Evolutionary conservation across 805 yeast genomes (phyloP).

Genomic region (Candida odintsovae): DNA sequence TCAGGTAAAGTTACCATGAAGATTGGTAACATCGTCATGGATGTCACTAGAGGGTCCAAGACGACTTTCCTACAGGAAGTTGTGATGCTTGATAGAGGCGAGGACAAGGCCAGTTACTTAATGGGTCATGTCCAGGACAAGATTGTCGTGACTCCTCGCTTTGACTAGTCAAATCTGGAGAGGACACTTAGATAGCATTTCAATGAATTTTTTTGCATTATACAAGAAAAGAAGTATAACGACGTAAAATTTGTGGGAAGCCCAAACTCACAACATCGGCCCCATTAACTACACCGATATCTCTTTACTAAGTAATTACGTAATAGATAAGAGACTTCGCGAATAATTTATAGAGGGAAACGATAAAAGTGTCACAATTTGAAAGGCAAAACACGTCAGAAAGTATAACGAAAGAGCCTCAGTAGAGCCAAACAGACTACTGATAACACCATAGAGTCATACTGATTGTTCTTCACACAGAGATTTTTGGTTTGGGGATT

Average conservation of each 20-base stretch:
- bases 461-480: too few species aligned
- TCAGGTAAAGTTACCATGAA: conserved; percentile 78
- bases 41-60: conserved; percentile 66
- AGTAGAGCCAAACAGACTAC: too few species aligned
- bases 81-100: conserved; percentile 40
- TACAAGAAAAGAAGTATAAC: too few species aligned
- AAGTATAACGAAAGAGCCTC: too few species aligned
- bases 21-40: conserved; percentile 64
- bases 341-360: background rate
- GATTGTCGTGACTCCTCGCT: conserved; percentile 53
- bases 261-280: too few species aligned
- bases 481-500: too few species aligned
- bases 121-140: conserved; percentile 54
- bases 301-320: too few species aligned
- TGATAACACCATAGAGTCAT: too few species aligned
- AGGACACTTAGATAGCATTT: too few species aligned
- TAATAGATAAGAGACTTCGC: background rate
- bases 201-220: too few species aligned
- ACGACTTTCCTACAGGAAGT: conserved; percentile 70
- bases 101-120: conserved; percentile 35
- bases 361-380: background rate
- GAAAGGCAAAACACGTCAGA: background rate
- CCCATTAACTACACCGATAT: too few species aligned
- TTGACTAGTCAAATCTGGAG: conserved; percentile 6
- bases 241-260: too few species aligned